These are phyloP conservation scores for Falciphora oryzae DNA, from an alignment of 2,329 filamentous ascomycete genomes.

Conservation along the genomic window DNA sequence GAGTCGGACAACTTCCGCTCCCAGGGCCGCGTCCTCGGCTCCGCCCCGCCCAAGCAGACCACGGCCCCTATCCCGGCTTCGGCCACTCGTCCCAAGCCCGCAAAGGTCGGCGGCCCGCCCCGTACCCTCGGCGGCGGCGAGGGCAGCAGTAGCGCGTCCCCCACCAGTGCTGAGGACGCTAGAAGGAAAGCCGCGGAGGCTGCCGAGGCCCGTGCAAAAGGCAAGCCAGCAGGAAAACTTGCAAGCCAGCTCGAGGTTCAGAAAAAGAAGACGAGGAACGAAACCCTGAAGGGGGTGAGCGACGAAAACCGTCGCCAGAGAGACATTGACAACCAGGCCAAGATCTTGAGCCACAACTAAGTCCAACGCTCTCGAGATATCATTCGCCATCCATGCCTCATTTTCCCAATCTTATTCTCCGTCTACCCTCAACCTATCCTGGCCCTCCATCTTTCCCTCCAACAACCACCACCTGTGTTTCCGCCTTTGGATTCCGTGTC, in stretches of 20 bases:
- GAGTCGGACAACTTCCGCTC: constrained; percentile 59
- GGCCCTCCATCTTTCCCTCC: background rate
- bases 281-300: constrained; percentile 64
- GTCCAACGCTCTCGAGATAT: background rate
- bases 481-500: too few relatives aligned
- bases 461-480: background rate
- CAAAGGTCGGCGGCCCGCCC: constrained; percentile 47
- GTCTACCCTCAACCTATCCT: background rate
- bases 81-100: constrained; percentile 28
- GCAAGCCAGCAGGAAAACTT: constrained; percentile 61
- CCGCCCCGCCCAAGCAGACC: constrained; percentile 40
- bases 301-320: constrained; percentile 58
- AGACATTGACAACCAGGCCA: constrained; percentile 59
- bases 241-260: constrained; percentile 66
- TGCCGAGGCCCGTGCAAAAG: constrained; percentile 53
- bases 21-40: constrained; percentile 66
- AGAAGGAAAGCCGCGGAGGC: constrained; percentile 70
- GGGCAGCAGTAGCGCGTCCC: constrained; percentile 27
- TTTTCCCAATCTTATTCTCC: background rate
- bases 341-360: constrained; percentile 53
- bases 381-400: background rate
- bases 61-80: constrained; percentile 45
- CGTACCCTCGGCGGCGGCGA: constrained; percentile 64
- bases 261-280: constrained; percentile 65
- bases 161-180: constrained; percentile 45